These are phyloP conservation scores for Phaeosphaeriaceae sp. DNA, from an alignment of 2,329 filamentous ascomycete species.

Conservation along the genomic window DNA sequence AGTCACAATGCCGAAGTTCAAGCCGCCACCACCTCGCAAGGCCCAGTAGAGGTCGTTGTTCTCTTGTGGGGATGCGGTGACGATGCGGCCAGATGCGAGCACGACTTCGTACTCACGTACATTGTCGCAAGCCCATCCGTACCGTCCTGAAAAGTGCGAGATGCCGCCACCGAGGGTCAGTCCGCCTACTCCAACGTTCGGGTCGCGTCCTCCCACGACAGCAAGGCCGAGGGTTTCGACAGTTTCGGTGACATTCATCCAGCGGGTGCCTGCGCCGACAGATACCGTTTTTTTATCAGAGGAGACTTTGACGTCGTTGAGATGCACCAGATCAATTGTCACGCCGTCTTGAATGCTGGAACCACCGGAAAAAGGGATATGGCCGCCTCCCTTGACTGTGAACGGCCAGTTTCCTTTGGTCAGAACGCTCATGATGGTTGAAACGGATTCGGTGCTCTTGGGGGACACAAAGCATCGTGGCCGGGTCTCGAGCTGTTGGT, in stretches of 20 bases:
- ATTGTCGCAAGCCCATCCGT: conserved; percentile 32
- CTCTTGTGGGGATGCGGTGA: conserved; percentile 14
- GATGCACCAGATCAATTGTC: conserved; percentile 25
- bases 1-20: conserved; percentile 33
- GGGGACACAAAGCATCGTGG: conserved; percentile 39
- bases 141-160: conserved; percentile 19
- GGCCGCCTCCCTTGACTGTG: conserved; percentile 44
- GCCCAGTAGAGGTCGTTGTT: conserved; percentile 42
- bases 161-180: conserved; percentile 21
- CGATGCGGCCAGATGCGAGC: conserved; percentile 10
- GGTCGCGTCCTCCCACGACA: conserved; percentile 34
- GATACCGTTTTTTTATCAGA: conserved; percentile 20
- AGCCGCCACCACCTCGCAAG: conserved; percentile 36
- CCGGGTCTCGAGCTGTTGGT: conserved; percentile 22
- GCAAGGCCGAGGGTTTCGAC: conserved; percentile 27
- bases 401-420: conserved; percentile 37
- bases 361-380: conserved; percentile 20
- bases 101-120: conserved; percentile 37
- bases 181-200: conserved; percentile 14
- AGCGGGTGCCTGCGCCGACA: conserved; percentile 36
- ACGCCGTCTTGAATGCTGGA: conserved; percentile 33
- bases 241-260: conserved; percentile 36
- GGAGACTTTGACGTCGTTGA: conserved; percentile 24
- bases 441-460: conserved; percentile 21
- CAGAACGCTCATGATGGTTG: conserved; percentile 19